Conservation (phyloP, 176 grass and related monocot genomes). For the Chloris gayana region DNA sequence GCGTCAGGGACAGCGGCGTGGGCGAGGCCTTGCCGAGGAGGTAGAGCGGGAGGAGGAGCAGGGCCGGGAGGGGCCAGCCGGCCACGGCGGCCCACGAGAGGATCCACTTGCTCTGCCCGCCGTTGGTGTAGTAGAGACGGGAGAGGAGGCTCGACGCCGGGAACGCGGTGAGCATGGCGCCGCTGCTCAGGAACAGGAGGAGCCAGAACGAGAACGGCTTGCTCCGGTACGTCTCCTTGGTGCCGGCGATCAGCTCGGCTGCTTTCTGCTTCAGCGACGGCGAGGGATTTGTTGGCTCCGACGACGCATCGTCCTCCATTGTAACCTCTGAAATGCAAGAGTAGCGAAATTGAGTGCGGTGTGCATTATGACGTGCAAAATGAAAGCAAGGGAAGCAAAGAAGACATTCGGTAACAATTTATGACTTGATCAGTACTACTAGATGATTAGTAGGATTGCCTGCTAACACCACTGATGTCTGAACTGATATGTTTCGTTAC, state of each 20-base stretch:
- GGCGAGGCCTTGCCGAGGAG: slow-evolving; percentile 48
- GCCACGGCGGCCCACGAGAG: slow-evolving; percentile 83
- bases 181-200: slow-evolving; percentile 44
- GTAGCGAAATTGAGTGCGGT: neutral
- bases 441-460: too few relatives aligned
- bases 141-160: slow-evolving; percentile 77
- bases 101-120: slow-evolving; percentile 91
- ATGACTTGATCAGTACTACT: too few relatives aligned
- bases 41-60: slow-evolving; percentile 58
- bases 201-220: slow-evolving; percentile 60
- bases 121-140: slow-evolving; percentile 74
- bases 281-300: slow-evolving; percentile 10
- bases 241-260: slow-evolving; percentile 18
- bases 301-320: slow-evolving; percentile 2
- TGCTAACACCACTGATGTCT: too few relatives aligned
- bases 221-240: slow-evolving; percentile 49
- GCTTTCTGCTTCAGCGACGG: slow-evolving; percentile 20
- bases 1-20: slow-evolving; percentile 43
- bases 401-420: too few relatives aligned
- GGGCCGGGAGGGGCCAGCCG: slow-evolving; percentile 71
- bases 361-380: neutral
- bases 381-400: too few relatives aligned
- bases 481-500: too few relatives aligned
- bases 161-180: slow-evolving; percentile 80
- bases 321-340: slow-evolving; percentile 1